Conservation (phyloP, 1,284 basidiomycete genomes). For the Ustilago nuda region DNA sequence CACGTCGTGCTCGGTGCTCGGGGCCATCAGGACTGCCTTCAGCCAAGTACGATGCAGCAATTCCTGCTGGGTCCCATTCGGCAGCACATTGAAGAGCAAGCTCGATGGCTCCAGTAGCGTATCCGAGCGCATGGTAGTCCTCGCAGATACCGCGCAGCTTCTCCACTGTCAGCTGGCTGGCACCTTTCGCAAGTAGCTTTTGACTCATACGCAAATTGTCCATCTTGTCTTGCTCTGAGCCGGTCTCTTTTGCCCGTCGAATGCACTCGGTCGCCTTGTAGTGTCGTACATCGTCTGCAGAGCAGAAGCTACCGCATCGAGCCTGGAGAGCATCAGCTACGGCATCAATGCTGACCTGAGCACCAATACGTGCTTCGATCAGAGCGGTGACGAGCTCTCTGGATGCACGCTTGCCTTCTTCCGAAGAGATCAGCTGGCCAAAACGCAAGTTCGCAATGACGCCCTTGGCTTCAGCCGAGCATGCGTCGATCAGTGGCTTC, state of each 20-base stretch:
- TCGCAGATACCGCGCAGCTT: slow-evolving; percentile 85
- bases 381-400: slow-evolving; percentile 78
- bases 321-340: slow-evolving; percentile 94
- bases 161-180: slow-evolving; percentile 83
- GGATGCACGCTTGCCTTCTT: slow-evolving; percentile 83
- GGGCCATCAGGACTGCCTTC: slow-evolving; percentile 75
- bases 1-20: slow-evolving; percentile 74
- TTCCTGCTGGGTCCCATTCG: slow-evolving; percentile 80
- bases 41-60: slow-evolving; percentile 68
- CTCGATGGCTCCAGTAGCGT: slow-evolving; percentile 85
- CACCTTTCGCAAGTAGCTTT: slow-evolving; percentile 85
- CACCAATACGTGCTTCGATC: slow-evolving; percentile 96
- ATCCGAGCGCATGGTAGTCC: slow-evolving; percentile 86
- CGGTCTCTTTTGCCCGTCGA: slow-evolving; percentile 86
- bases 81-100: slow-evolving; percentile 86
- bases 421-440: slow-evolving; percentile 75
- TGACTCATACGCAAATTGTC: slow-evolving; percentile 41
- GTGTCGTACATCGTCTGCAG: slow-evolving; percentile 95
- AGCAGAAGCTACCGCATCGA: slow-evolving; percentile 96
- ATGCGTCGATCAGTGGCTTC: slow-evolving; percentile 79
- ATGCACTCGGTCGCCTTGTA: slow-evolving; percentile 98
- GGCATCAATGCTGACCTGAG: slow-evolving; percentile 94
- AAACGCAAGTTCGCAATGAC: slow-evolving; percentile 54
- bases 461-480: slow-evolving; percentile 48
- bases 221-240: slow-evolving; percentile 72